A percentile compares a stretch with the other conserved stretches of the same genome.
Evolutionary conservation across 2,329 filamentous ascomycete species (phyloP).

Genomic region (Cladosporium sp.): DNA sequence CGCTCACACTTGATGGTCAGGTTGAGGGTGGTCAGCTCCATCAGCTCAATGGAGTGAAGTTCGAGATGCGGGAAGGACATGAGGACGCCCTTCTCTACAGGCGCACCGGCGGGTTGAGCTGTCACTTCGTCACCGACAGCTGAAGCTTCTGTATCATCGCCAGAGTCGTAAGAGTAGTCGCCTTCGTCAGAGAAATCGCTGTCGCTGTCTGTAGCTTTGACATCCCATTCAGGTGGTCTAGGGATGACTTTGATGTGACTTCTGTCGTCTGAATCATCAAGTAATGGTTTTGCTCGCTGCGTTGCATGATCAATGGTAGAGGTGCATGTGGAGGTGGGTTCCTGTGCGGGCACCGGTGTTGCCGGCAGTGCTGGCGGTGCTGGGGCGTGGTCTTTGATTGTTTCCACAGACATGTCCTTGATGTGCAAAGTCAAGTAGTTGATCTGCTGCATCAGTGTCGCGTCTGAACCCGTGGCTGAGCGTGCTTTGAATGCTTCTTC

Average conservation of each 20-base stretch:
- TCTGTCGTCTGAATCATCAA: slow-evolving; percentile 44
- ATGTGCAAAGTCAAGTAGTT: slow-evolving; percentile 76
- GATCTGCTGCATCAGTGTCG: slow-evolving; percentile 71
- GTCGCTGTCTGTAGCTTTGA: slow-evolving; percentile 36
- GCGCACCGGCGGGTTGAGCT: slow-evolving; percentile 44
- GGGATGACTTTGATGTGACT: slow-evolving; percentile 72
- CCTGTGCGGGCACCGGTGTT: background rate
- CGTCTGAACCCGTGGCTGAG: slow-evolving; percentile 57
- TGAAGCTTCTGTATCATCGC: slow-evolving; percentile 53
- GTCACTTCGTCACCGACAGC: slow-evolving; percentile 38
- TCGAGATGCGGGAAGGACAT: slow-evolving; percentile 78
- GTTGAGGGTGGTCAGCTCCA: slow-evolving; percentile 68
- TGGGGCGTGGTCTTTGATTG: slow-evolving; percentile 30
- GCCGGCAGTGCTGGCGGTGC: slow-evolving; percentile 20
- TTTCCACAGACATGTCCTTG: slow-evolving; percentile 60
- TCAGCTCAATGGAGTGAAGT: slow-evolving; percentile 73
- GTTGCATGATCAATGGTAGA: slow-evolving; percentile 9
- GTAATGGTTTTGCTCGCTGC: background rate
- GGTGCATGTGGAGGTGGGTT: background rate
- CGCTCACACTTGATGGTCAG: slow-evolving; percentile 76
- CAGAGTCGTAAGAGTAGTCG: slow-evolving; percentile 48
- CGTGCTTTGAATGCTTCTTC: slow-evolving; percentile 67
- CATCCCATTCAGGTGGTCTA: slow-evolving; percentile 74
- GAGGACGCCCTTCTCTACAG: slow-evolving; percentile 69
- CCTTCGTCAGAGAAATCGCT: slow-evolving; percentile 34